phyloP scores from a whole-genome alignment of 2,329 filamentous ascomycete genomes.

The Colletotrichum shisoi region DNA sequence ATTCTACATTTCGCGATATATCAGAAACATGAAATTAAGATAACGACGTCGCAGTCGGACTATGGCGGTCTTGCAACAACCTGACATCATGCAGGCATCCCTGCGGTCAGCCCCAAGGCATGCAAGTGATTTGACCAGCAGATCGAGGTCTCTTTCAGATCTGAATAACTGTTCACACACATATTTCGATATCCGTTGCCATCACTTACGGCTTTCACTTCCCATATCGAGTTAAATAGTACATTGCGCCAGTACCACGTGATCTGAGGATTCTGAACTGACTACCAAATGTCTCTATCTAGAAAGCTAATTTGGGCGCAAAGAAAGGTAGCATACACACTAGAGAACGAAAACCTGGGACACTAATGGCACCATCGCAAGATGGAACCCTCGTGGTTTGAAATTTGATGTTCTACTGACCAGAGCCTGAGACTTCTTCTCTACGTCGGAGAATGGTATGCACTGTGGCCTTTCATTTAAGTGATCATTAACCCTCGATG shows the following conservation, averaged over 20 bases:
- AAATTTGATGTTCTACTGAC: background rate
- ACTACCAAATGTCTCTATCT: background rate
- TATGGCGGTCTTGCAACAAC: too few relatives aligned
- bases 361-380: too few relatives aligned
- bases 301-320: background rate
- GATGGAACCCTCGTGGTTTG: background rate
- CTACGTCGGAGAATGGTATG: background rate
- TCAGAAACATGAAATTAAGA: background rate
- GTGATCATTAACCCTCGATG: too few relatives aligned
- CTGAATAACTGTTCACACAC: background rate
- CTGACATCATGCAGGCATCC: background rate
- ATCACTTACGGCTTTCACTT: background rate
- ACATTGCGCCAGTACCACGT: background rate
- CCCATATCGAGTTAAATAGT: background rate
- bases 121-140: too few relatives aligned
- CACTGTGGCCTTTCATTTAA: background rate
- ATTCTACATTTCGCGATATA: background rate
- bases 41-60: background rate
- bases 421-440: background rate
- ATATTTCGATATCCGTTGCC: background rate
- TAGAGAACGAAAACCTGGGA: background rate
- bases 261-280: background rate
- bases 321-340: background rate
- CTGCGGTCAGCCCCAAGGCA: too few relatives aligned
- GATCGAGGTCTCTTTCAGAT: background rate